Evolutionary conservation across 2,329 filamentous ascomycete genomes (phyloP), one percentile per base, ranked within the genome.

Genomic region (Claviceps spartinae): DNA sequence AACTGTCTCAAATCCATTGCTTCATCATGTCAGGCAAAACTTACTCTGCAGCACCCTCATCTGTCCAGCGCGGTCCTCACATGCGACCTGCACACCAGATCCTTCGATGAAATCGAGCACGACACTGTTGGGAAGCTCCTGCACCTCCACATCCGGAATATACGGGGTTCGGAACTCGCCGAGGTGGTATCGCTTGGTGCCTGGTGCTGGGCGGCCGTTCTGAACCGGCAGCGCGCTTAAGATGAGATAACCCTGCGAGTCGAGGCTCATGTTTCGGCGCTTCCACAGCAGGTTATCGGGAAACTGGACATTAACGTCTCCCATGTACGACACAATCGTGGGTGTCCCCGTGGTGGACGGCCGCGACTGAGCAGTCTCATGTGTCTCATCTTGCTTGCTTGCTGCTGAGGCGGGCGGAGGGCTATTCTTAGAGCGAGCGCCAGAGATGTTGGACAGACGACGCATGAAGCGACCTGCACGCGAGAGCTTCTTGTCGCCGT

Each of bases 241-340:
- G 53, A 95, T 83, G 41, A 98, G 72, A 67, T 86, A 89, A 18
- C 91, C 93, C 54, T 85, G 77, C 8, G 82, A 81, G 65, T 97
- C 90, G 52, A 98, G 80, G 57, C 85, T 85, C 69, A 96, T 82
- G 61, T 85, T 89, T 54, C 93, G 82, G 51, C 91, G 85, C 72
- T 97, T 98, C 93, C 93, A 98, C 13, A 98, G 76, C 47, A 98
- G 75, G 51, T 88, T 95, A 64, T 97, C 91, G 0, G 93, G 93
- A 65, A 98, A 96, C 65, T 98, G 93, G 11, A 97, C 87, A 61
- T 98, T 97, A 56, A 98, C 84, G 62, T 96, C 88, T 48, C 90
- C 88, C 66, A 95, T 78, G 55, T 85, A 82, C 3, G 87, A 75
- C 26, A 83, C 75, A 50, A 82, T 70, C 47, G 66, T 68, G 0